Conservation (phyloP, 768 basidiomycete species). For the Pleurotus platypus region DNA sequence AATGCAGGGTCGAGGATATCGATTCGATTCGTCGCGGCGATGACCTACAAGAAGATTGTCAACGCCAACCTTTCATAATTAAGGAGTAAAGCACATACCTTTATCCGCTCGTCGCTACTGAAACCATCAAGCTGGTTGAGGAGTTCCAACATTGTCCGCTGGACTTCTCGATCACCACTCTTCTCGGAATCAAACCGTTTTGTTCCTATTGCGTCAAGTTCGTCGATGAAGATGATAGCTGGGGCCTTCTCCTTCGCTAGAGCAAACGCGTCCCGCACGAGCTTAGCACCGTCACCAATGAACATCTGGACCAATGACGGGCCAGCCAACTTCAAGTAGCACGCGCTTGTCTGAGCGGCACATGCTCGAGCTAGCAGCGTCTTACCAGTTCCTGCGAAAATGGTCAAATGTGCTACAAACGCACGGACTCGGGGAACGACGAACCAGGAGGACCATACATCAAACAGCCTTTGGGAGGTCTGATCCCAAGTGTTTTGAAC, state of each 20-base stretch:
- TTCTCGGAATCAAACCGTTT: conserved; percentile 99
- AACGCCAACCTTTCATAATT: too few species aligned
- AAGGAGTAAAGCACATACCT: too few species aligned
- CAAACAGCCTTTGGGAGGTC: conserved; percentile 93
- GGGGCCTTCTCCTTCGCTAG: conserved; percentile 98
- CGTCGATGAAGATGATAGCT: conserved; percentile 98
- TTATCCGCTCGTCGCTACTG: conserved; percentile 94
- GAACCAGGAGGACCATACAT: conserved; percentile 98
- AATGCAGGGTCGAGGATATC: conserved; percentile 98
- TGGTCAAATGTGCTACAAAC: conserved; percentile 8
- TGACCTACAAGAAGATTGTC: conserved; percentile 58
- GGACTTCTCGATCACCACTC: conserved; percentile 98
- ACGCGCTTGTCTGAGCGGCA: conserved; percentile 96
- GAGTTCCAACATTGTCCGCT: conserved; percentile 97
- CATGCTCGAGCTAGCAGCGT: conserved; percentile 96
- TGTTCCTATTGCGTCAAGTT: conserved; percentile 97
- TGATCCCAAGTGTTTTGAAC: conserved; percentile 98
- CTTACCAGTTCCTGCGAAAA: conserved; percentile 77
- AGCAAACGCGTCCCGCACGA: conserved; percentile 97
- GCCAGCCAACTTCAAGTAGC: conserved; percentile 96
- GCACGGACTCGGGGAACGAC: conserved; percentile 14
- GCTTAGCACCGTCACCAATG: conserved; percentile 98
- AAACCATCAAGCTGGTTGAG: conserved; percentile 98
- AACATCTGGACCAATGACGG: conserved; percentile 99
- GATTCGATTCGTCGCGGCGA: conserved; percentile 97